Base-by-base conservation (phyloP, 2,329 filamentous ascomycete species). In the Fusarium torulosum region DNA sequence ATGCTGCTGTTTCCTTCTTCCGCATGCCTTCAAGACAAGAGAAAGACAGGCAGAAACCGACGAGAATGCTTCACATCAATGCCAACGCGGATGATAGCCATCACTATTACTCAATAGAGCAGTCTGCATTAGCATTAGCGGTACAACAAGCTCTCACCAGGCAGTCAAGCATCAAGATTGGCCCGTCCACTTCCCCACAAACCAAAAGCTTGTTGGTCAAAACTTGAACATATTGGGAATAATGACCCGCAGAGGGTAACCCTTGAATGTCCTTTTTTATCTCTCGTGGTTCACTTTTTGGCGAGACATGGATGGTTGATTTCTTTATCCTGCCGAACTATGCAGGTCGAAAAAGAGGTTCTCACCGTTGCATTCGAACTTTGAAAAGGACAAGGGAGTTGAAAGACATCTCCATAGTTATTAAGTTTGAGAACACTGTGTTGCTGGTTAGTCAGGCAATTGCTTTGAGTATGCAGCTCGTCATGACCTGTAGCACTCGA, bases 121-220 rank as follows among this genome's bases (percentile, higher is more conserved):
- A 55, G 38, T 47, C 50, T 62, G 59, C 57, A 62, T 63, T 63
- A 52, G 59, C 57, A 62, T 63, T 63, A 52, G 59, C n/a, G 45
- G 46, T 58, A 8, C 20, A 44, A 31, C 42, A 20, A 47, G 31
- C 15, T 62, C 25, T 43, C 45, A 44, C 33, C 52, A 64, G 44
- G 53, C 47, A 61, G 57, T 67, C 54, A 56, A 54, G 55, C 65
- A 54, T 67, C 54, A 56, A 54, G 55, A 68, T 61, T 67, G 46
- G 59, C 64, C 55, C 51, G 46, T 64, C 50, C 66, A 43, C 65
- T 67, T 67, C 64, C 65, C 65, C 64, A 66, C 65, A 67, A 61
- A 60, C 65, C 49, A 49, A 67, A 67, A 67, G 65, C 65, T 67
- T 67, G 65, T 67, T 61, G 65, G 50, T 52, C 37, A 59, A 46